Base-by-base conservation (phyloP, 176 grass and related monocot species). In the Aegilops tauschii region DNA sequence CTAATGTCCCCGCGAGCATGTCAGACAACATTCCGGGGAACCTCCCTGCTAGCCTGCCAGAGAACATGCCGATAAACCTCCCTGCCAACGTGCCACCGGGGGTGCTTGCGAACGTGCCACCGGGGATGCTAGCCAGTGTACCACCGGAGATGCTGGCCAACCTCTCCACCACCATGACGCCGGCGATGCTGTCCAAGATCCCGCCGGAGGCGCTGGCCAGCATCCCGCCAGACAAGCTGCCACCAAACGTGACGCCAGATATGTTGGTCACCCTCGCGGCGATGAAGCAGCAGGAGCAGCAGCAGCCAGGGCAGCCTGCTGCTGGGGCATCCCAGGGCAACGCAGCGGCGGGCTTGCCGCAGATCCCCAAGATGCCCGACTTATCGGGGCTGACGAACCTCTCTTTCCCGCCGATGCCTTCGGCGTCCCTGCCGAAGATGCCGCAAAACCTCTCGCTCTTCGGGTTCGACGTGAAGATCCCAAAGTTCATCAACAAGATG, bases 391-490 rank as follows among this genome's bases (percentile, higher is more conserved):
- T 91, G 8, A 70, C 90, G 0, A 37, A 79, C 80, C 25, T 87
- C 6, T 86, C 91, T 17, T 80, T 92, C 74, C 91, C 91, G 12
- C 73, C 91, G 2, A 86, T 92, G 87, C 87, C 84, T n/a, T 80
- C 83, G 10, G 73, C 84, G 9, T 76, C 86, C 65, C 86, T 92
- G 66, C 87, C 91, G 39, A 3, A 73, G 76, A 79, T 92, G 84
- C 90, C 90, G 3, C 34, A 45, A 8, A 77, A 86, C 80, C 42
- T 92, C 45, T 52, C 86, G 21, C 12, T 92, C n/a, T 86, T 87
- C 6, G 90, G 90, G 28, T 65, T 80, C 50, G 83, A 92, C 1
- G 82, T 92, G 9, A 6, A 65, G 13, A 73, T 92, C 61, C 91
- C 83, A 5, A 80, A 79, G 49, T 89, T 92, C 87, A 80, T 92